phyloP scores from a whole-genome alignment of 768 basidiomycete genomes.

The Pulveroboletus sp. region DNA sequence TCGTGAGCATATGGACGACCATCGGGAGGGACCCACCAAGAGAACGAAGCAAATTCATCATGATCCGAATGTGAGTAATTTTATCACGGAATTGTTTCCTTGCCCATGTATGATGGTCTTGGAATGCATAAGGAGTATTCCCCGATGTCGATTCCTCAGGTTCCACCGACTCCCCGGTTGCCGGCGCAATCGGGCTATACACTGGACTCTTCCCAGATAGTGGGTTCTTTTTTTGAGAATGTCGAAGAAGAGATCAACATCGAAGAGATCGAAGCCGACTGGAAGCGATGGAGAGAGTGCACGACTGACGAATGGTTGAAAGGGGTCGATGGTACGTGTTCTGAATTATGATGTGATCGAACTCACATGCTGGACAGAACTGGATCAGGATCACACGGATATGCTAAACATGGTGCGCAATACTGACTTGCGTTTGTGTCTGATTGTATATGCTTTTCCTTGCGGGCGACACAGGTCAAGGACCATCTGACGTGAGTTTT shows the following conservation, averaged over 20 bases:
- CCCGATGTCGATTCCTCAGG: conserved; percentile 21
- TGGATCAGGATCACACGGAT: conserved; percentile 15
- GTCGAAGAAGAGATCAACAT: conserved; percentile 19
- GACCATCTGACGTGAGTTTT: conserved; percentile 26
- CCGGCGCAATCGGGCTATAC: not conserved
- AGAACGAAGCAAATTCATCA: conserved; percentile 12
- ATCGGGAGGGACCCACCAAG: conserved; percentile 13
- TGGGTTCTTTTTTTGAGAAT: conserved; percentile 17
- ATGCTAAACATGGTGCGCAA: conserved; percentile 22
- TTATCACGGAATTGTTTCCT: not conserved
- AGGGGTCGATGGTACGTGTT: conserved; percentile 26
- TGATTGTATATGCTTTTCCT: not conserved
- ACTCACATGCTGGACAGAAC: conserved; percentile 13
- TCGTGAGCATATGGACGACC: conserved; percentile 12
- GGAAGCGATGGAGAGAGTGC: conserved; percentile 28
- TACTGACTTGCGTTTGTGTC: not conserved
- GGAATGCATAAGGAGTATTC: conserved; percentile 16
- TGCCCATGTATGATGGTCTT: not conserved
- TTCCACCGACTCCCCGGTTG: conserved; percentile 14
- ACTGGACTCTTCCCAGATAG: conserved; percentile 7
- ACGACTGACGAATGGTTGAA: conserved; percentile 31
- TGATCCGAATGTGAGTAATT: conserved; percentile 18
- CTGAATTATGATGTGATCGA: not conserved
- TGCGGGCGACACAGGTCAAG: conserved; percentile 18
- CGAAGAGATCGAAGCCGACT: conserved; percentile 19